Percentiles rank a stretch among this genome's conserved stretches.
Evolutionary conservation across 2,329 filamentous ascomycete genomes (phyloP).

Genomic region (Dothiorella sarmentorum): DNA sequence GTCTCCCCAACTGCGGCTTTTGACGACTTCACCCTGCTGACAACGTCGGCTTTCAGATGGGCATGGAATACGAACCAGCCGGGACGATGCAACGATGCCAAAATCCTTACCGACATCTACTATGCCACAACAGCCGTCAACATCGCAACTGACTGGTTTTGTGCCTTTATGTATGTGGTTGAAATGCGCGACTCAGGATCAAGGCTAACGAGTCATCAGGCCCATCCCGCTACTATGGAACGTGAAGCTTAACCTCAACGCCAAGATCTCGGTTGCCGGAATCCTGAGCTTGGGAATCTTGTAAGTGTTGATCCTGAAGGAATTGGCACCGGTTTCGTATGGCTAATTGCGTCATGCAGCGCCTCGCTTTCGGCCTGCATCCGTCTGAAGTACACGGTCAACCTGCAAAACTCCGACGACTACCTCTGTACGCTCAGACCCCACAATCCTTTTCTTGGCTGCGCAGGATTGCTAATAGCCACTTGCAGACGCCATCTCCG

Average conservation of each 20-base stretch:
- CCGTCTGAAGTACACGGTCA: constrained; percentile 35
- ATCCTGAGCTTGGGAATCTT: constrained; percentile 28
- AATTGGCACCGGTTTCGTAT: not conserved
- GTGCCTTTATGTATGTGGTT: constrained; percentile 28
- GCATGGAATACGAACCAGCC: constrained; percentile 29
- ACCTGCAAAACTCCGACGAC: constrained; percentile 31
- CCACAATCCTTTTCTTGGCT: not conserved
- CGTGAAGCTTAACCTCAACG: constrained; percentile 27
- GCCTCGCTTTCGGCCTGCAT: constrained; percentile 33
- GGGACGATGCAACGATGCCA: constrained; percentile 27
- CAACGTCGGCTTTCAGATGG: too few species aligned
- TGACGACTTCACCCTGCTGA: not conserved
- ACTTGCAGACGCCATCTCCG: constrained; percentile 27
- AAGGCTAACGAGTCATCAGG: constrained; percentile 19
- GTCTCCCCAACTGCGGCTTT: not conserved
- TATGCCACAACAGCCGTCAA: constrained; percentile 37
- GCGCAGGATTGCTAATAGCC: not conserved
- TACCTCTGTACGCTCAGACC: constrained; percentile 33
- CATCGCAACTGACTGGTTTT: constrained; percentile 38
- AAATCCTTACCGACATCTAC: constrained; percentile 31
- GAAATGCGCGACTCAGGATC: not conserved
- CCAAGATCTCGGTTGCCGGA: constrained; percentile 26
- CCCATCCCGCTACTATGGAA: constrained; percentile 28
- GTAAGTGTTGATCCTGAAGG: constrained; percentile 7
- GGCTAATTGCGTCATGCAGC: constrained; percentile 8